Base-by-base conservation (phyloP, 2,329 filamentous ascomycete species). In the Apiospora koreana region DNA sequence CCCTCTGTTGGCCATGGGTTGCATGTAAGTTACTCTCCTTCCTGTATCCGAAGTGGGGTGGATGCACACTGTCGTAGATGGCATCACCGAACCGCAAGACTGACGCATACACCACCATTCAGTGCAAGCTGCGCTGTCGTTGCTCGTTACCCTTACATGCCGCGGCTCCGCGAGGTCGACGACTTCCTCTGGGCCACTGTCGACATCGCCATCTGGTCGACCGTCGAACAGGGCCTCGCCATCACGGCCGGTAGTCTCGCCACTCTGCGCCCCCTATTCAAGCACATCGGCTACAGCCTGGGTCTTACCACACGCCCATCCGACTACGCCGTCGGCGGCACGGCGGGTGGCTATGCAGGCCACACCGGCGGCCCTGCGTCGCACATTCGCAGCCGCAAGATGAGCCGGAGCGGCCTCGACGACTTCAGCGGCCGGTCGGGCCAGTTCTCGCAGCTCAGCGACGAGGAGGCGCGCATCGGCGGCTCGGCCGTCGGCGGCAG, bases 161-260 rank as follows among this genome's bases (percentile, higher is more conserved):
- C 80, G 45, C 77, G 76, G 1, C 80, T 84, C 50, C 45, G 66
- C 16, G 76, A 76, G 23, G 77, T 81, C 62, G 78, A 79, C 1
- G 84, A 85, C 74, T 85, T 85, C 68, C 77, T 86, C 5, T 85
- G 82, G 75, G 79, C 80, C 35, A 85, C 83, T 0, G 69, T 80
- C 66, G 80, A 82, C 70, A 83, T 86, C 67, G 84, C 84, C 21
- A 83, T 86, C 73, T 87, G 84, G 84, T 85, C 84, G 1, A 83
- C 81, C 0, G 77, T 83, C 8, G 86, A 87, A 69, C 79, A 83
- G 45, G 83, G 83, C 16, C 79, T 87, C 1, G 83, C 84, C 65
- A 83, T 87, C 72, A 82, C 82, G 8, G 85, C 85, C 9, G 83
- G 83, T n/a, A 82, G 81, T 31, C 80, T 85, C 8, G 83, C 84